Base-by-base conservation (phyloP, 352 stramenopile genomes). In the Pythium scleroteichum region DNA sequence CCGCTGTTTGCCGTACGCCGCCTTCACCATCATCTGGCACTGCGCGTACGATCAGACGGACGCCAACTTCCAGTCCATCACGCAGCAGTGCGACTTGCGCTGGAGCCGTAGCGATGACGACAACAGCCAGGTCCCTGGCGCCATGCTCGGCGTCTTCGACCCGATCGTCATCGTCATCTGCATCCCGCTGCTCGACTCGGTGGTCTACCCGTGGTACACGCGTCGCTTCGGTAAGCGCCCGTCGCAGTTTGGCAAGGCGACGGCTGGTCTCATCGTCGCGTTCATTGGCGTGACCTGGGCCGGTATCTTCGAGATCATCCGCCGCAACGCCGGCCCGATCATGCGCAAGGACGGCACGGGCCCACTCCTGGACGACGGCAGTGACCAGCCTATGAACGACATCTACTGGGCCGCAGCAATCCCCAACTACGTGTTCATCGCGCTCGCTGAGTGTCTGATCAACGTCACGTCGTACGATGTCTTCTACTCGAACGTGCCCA, bases 61-160 rank as follows among this genome's bases (percentile, higher is more conserved):
- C 33, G 76, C 73, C 60, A 87, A 89, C 62, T 84, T 84, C 64
- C 78, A 85, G 54, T 73, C 74, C n/a, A 87, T 89, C 59, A 81
- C 77, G 10, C 79, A 89, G 62, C 79, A 89, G 63, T 81, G 70
- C 35, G 79, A 89, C 45, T 50, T 86, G 48, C 79, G 79, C 51
- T 72, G 79, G 17, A 70, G 68, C 54, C 27, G 22, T 2, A 67
- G 51, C 63, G 56, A 66, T 35, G 48, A 53, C 20, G 55, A 69
- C 53, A 74, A 70, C 46, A 72, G 46, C 8, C 79, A 88, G 61
- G 73, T 88, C 27, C 73, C 79, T 20, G 79, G 79, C 7, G 72
- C 79, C 23, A 81, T 76, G 16, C 62, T 85, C 14, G 73, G 78
- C 32, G 63, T 75, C 5, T 75, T 75, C 44, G 68, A 75, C 35